Base-by-base conservation (phyloP, 257 asterid genomes). In the Petrea volubilis region DNA sequence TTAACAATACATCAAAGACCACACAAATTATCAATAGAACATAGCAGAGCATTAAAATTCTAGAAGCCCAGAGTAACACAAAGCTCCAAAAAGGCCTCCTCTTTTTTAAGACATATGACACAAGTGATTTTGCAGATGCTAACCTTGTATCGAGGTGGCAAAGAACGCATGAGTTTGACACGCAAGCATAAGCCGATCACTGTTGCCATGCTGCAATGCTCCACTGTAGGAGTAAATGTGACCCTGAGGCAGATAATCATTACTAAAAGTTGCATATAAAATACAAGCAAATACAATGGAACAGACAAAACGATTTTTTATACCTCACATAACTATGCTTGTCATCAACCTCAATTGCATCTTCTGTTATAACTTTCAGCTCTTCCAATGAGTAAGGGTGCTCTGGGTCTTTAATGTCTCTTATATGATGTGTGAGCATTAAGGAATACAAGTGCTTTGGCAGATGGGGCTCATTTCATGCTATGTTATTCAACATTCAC, bases 381-480 rank as follows among this genome's bases (percentile, higher is more conserved):
- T 91, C 90, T 83, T 94, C 98, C 87, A 91, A 81, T 61, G 98
- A 89, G 76, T 91, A 89, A 59, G 96, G 96, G 77, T 94, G 96
- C 77, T 94, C 97, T 46, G 98, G 98, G 78, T 94, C 98, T 85
- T 94, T 94, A 76, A 94, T 88, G 78, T 91, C 98, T 91, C 98
- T 89, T 64, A 94, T 87, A 84, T 89, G 92, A 74, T 94, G 96
- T 94, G 74, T 44, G 78, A 72, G 55, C 67, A 78, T 91, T 85
- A 94, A 94, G 96, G 78, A 83, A 63, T 75, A 28, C 78, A 83
- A 79, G 72, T 25, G 3, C 27, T 38, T 31, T 41, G 51, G 67
- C 69, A 57, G 27, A 41, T 29, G 33, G 38, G 17, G 56, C 67
- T 29, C 64, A 67, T 57, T 31, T 21, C 10, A 49, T 36, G 73